Evolutionary conservation across 2,329 filamentous ascomycete species (phyloP), one percentile per base, ranked within the genome.

Genomic region (Colletotrichum shisoi): DNA sequence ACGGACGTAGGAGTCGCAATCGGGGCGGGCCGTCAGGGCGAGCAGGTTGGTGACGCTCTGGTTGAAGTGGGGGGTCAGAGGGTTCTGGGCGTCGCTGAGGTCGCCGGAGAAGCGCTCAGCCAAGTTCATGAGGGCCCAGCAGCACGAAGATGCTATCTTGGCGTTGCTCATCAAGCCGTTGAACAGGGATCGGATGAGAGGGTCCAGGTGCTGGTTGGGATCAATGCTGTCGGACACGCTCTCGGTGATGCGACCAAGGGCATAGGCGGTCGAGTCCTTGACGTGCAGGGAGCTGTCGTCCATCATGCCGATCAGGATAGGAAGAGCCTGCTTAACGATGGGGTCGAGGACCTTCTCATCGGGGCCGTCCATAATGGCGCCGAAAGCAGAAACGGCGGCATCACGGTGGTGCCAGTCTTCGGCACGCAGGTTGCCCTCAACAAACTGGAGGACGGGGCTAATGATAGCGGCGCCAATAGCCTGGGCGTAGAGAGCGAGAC

Each of bases 61-160:
- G 80, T 97, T 91, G 83, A 99, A 99, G 81, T 97, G 93, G 70
- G 90, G 88, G 2, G 94, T 96, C 57, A 99, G 84, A 49, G 93
- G 86, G 81, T 98, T 99, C 73, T 90, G 83, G 48, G 83, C 73
- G 68, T 89, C 90, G 57, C 92, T 92, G 63, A 89, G 85, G 62
- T 97, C 94, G 65, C 93, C 93, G 37, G 93, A 92, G 77, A 98
- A 99, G 69, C 94, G 91, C 77, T 99, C 95, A 12, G 95, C 94
- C 76, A 99, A 83, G 81, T 98, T 99, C 92, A 99, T 98, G 72
- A 99, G 82, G 39, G 95, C 94, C 95, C 96, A 97, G 83, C 95
- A 99, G 88, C 95, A 98, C 37, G 95, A 99, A 62, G 93, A 89
- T 39, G 94, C 95, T 89, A 99, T 99, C 87, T 96, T 97, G 68